phyloP scores from a whole-genome alignment of 345 rosid species.

The Heritiera littoralis region DNA sequence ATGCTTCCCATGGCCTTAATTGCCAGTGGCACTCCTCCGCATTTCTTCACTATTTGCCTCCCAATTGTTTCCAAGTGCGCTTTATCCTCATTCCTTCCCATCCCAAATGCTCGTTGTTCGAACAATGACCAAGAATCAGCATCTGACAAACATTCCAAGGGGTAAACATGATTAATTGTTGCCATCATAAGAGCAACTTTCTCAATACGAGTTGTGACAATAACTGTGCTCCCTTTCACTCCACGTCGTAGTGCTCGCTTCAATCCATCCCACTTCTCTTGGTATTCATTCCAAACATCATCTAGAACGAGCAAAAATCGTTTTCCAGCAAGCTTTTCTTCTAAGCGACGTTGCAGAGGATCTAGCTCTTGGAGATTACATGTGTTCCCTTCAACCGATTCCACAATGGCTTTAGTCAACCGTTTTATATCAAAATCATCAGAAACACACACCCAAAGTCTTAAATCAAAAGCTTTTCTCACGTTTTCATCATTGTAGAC shows the following conservation, averaged over 20 bases:
- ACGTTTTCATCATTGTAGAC: conserved; percentile 27
- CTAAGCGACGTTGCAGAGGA: not conserved
- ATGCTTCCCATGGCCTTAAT: not conserved
- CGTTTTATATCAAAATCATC: conserved; percentile 25
- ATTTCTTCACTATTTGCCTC: conserved; percentile 24
- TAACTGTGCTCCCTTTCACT: not conserved
- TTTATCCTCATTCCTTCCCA: not conserved
- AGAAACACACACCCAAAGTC: conserved; percentile 29
- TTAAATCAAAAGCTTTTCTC: conserved; percentile 9
- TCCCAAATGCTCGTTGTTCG: conserved; percentile 20
- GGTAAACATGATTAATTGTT: not conserved
- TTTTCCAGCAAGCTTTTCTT: not conserved
- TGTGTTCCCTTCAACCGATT: conserved; percentile 1
- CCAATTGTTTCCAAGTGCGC: not conserved
- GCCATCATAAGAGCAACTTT: conserved; percentile 20
- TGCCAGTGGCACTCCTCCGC: not conserved
- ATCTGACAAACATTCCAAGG: conserved; percentile 2
- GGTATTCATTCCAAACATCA: conserved; percentile 24
- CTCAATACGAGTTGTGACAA: conserved; percentile 6
- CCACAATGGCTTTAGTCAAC: conserved; percentile 16
- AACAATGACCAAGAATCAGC: conserved; percentile 22
- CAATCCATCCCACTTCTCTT: conserved; percentile 18
- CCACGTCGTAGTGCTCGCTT: not conserved
- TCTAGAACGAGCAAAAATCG: conserved; percentile 15
- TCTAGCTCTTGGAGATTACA: not conserved